phyloP scores from a whole-genome alignment of 1,139 yeast genomes.

The Pneumocystis oryctolagi region DNA sequence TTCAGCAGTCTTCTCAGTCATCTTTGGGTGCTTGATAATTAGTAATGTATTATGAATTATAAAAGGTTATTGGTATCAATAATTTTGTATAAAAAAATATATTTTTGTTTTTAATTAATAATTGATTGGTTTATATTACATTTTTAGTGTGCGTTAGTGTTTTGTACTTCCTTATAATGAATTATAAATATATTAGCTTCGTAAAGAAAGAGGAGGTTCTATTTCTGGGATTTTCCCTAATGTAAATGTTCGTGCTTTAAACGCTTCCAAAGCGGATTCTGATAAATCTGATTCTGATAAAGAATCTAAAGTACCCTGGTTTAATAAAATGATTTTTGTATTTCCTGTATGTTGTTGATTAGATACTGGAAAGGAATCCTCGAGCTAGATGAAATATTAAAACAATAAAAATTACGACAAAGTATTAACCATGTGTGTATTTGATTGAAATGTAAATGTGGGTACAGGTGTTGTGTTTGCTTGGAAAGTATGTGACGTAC shows the following conservation, averaged over 20 bases:
- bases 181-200: constrained; percentile 19
- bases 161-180: background rate
- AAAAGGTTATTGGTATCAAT: too few relatives aligned
- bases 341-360: background rate
- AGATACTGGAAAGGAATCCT: background rate
- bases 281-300: constrained; percentile 28
- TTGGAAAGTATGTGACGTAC: background rate
- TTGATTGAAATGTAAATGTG: background rate
- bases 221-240: constrained; percentile 65
- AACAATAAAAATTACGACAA: background rate
- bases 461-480: background rate
- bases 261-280: constrained; percentile 33
- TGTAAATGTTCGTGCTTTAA: constrained; percentile 36
- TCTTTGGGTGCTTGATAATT: background rate
- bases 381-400: background rate
- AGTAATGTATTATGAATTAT: too few relatives aligned
- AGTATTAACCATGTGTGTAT: background rate
- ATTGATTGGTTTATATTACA: background rate
- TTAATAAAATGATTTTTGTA: background rate
- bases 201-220: constrained; percentile 46
- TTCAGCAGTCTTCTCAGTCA: constrained; percentile 1
- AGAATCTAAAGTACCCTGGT: background rate
- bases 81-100: constrained; percentile 2
- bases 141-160: background rate
- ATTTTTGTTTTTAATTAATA: background rate